Base-by-base conservation (phyloP, 2,329 filamentous ascomycete genomes). In the Nothophoma quercina region DNA sequence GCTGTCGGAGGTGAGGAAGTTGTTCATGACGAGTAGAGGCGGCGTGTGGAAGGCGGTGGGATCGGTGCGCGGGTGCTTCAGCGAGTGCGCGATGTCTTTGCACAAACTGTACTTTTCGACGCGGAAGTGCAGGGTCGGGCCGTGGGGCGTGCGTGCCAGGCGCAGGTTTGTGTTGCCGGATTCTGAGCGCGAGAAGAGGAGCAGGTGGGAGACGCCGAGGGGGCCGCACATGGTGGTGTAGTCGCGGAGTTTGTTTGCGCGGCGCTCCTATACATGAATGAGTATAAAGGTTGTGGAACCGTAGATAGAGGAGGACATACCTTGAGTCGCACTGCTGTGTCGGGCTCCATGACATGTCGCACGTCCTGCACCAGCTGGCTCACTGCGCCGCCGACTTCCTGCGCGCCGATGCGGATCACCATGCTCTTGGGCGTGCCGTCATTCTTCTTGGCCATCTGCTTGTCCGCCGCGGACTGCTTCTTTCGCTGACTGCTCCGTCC, bases 21-120 rank as follows among this genome's bases (percentile, higher is more conserved):
- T 97, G 79, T 99, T 99, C 95, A 99, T 98, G 62, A 99, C 95
- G 35, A 99, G 84, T 78, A 98, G 77, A 57, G 95, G 95, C 6
- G 95, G 87, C 34, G 87, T 91, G 51, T 89, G 81, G 67, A 91
- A 96, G 73, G 96, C 91, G 72, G 93, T 69, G 38, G 68, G 93
- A 58, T 89, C 91, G 39, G 88, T 89, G 69, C 87, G 86, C 7
- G 93, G 91, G 64, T 91, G 89, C 74, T 89, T 91, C 78, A 96
- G 86, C 12, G 91, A 87, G 70, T 86, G 89, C 64, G 89, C 84
- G 3, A 99, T 87, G 73, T 99, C 95, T 74, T 95, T 96, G 76
- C 89, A 91, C 2, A 99, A 81, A 28, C 92, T 96, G 74, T 99
- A 99, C 67, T 91, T 92, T 70, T 98, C 91, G 38, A 99, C 91